A percentile compares a stretch with the other conserved stretches of the same genome.
These are phyloP conservation scores for Adansonia madagascariensis DNA, from an alignment of 441 rosid genomes.

Conservation along the genomic window DNA sequence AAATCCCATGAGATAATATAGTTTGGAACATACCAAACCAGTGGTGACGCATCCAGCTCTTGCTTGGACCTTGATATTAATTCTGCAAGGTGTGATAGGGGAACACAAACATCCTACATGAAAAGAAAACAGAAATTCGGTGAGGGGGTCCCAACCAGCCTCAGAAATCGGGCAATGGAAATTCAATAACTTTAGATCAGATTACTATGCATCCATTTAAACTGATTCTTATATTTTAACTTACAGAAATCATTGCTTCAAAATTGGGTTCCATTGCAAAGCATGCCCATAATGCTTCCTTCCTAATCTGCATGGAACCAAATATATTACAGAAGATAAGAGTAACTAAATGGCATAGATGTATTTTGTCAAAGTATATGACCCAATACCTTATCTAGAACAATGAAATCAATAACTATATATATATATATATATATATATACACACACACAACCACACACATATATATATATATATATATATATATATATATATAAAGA, in stretches of 20 bases:
- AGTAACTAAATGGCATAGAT: background rate
- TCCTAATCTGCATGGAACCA: constrained; percentile 65
- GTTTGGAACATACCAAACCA: constrained; percentile 55
- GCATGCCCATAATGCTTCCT: constrained; percentile 95
- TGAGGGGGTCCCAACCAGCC: background rate
- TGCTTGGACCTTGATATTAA: constrained; percentile 73
- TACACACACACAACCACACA: too few relatives aligned
- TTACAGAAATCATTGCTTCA: constrained; percentile 84
- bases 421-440: background rate
- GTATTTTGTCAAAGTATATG: background rate
- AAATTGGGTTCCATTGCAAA: constrained; percentile 83
- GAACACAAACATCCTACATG: constrained; percentile 89
- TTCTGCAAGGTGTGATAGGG: constrained; percentile 79
- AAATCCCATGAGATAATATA: constrained; percentile 14
- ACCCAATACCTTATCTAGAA: background rate
- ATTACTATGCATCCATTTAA: background rate
- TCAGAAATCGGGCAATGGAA: background rate
- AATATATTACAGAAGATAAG: constrained; percentile 3
- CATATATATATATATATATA: background rate
- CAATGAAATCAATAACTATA: background rate
- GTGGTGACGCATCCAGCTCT: constrained; percentile 73
- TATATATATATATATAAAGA: background rate
- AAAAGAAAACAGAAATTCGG: background rate
- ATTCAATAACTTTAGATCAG: constrained; percentile 13
- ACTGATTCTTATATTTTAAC: constrained; percentile 27